Evolutionary conservation across 192 early-diverging fungal species (phyloP).

Genomic region (Fimicolochytrium jonesii): DNA sequence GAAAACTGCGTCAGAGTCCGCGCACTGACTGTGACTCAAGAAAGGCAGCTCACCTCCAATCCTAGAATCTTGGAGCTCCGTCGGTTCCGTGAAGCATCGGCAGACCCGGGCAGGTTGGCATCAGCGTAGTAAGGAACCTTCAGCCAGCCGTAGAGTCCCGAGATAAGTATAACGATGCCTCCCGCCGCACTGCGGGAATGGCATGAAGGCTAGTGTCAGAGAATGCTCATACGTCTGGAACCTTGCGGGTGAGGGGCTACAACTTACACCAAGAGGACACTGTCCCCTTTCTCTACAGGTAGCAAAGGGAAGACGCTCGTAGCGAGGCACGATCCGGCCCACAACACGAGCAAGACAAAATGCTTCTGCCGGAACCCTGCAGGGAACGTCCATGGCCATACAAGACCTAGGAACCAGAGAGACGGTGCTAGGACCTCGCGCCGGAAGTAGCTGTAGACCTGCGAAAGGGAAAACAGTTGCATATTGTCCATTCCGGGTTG

Average conservation of each 20-base stretch:
- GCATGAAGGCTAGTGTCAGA: too few relatives aligned
- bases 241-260: not conserved
- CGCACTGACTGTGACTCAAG: not conserved
- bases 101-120: conserved; percentile 12
- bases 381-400: conserved; percentile 64
- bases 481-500: not conserved
- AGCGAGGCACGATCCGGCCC: conserved; percentile 62
- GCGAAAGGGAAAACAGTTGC: not conserved
- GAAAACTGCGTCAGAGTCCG: not conserved
- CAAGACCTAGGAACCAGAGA: conserved; percentile 59
- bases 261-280: conserved; percentile 57
- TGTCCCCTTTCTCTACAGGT: conserved; percentile 81
- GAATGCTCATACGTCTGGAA: too few relatives aligned
- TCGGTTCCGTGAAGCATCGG: too few relatives aligned
- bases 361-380: conserved; percentile 42
- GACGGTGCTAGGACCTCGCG: conserved; percentile 60
- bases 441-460: conserved; percentile 86
- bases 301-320: conserved; percentile 84
- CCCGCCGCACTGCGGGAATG: conserved; percentile 27
- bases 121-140: conserved; percentile 22
- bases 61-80: too few relatives aligned
- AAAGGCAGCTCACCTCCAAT: too few relatives aligned
- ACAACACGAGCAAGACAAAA: conserved; percentile 47
- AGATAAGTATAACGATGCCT: conserved; percentile 27
- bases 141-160: conserved; percentile 22